phyloP scores from a whole-genome alignment of 2,329 filamentous ascomycete species.

The Aciculosporium take region DNA sequence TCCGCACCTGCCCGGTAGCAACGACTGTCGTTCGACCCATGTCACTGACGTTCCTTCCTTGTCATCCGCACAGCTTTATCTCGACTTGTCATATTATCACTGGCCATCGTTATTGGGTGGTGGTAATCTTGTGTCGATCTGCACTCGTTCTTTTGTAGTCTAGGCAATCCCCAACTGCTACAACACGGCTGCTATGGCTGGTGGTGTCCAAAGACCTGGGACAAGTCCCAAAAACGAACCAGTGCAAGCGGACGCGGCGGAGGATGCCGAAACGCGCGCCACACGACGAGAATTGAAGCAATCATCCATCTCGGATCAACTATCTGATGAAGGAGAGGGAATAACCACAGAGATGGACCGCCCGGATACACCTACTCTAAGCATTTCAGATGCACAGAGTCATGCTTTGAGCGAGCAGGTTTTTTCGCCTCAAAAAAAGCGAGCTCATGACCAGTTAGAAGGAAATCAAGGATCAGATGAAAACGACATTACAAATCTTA shows the following conservation, averaged over 20 bases:
- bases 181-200: slow-evolving; percentile 23
- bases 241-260: slow-evolving; percentile 25
- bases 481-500: slow-evolving; percentile 28
- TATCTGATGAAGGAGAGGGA: slow-evolving; percentile 4
- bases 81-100: too few relatives aligned
- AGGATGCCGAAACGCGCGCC: slow-evolving; percentile 50
- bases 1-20: too few relatives aligned
- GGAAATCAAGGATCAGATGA: slow-evolving; percentile 27
- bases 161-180: background rate
- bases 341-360: slow-evolving; percentile 11
- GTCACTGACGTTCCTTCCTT: too few relatives aligned
- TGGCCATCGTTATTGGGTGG: too few relatives aligned
- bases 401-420: slow-evolving; percentile 33
- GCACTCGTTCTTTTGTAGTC: too few relatives aligned
- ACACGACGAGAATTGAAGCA: slow-evolving; percentile 51
- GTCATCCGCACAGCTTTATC: too few relatives aligned
- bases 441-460: slow-evolving; percentile 45
- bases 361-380: slow-evolving; percentile 21
- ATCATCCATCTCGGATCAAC: slow-evolving; percentile 42
- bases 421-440: slow-evolving; percentile 52
- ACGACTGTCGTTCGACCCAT: too few relatives aligned
- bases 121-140: too few relatives aligned
- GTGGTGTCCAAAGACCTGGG: slow-evolving; percentile 26
- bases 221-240: slow-evolving; percentile 25
- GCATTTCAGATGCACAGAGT: slow-evolving; percentile 18